A percentile compares a stretch with the other conserved stretches of the same genome.
phyloP scores from a whole-genome alignment of 2,329 filamentous ascomycete genomes.

The Sarocladium oryzae region DNA sequence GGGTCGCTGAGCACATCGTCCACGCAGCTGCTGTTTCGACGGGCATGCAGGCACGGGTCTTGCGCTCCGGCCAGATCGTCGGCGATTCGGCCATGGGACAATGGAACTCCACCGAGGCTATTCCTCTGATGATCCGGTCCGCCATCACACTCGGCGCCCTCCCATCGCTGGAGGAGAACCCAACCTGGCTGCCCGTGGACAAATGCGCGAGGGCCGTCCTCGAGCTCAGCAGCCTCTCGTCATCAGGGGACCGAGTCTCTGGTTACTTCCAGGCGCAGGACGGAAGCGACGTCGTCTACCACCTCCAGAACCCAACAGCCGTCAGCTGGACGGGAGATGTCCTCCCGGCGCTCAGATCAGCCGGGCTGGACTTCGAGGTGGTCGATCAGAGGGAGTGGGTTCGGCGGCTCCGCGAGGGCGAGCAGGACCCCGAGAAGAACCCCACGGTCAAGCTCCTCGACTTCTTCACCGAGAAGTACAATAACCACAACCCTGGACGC shows the following conservation, averaged over 20 bases:
- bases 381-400: slow-evolving; percentile 40
- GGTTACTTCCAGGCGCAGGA: slow-evolving; percentile 33
- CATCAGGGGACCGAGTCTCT: slow-evolving; percentile 23
- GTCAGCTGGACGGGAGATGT: slow-evolving; percentile 46
- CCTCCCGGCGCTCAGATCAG: slow-evolving; percentile 37
- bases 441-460: slow-evolving; percentile 47
- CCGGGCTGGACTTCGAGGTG: slow-evolving; percentile 38
- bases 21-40: slow-evolving; percentile 24
- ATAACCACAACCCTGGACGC: slow-evolving; percentile 13
- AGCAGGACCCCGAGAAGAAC: slow-evolving; percentile 38
- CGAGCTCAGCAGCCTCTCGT: slow-evolving; percentile 23
- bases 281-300: slow-evolving; percentile 28
- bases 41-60: slow-evolving; percentile 23
- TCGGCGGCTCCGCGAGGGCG: slow-evolving; percentile 32
- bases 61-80: slow-evolving; percentile 44
- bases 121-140: slow-evolving; percentile 45
- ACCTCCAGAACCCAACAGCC: slow-evolving; percentile 39
- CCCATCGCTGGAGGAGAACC: slow-evolving; percentile 38
- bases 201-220: slow-evolving; percentile 28
- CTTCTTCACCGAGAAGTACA: slow-evolving; percentile 36
- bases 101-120: slow-evolving; percentile 46
- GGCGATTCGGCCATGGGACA: slow-evolving; percentile 39
- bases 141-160: slow-evolving; percentile 39
- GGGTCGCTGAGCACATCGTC: slow-evolving; percentile 32
- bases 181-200: slow-evolving; percentile 37